phyloP scores from a whole-genome alignment of 345 rosid species.

The Xanthoceras sorbifolium region DNA sequence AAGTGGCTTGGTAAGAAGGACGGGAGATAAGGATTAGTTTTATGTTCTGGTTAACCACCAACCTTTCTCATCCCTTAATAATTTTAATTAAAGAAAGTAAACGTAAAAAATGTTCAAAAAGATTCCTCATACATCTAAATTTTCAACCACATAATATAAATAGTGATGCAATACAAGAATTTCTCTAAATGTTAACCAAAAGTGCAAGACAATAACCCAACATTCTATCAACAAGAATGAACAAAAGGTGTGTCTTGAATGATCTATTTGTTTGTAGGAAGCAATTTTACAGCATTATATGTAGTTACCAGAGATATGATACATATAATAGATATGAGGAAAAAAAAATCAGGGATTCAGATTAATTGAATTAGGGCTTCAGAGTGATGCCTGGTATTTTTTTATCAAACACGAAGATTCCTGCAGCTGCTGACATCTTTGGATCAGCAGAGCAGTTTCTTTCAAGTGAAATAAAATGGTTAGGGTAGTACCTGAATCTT shows the following conservation, averaged over 20 bases:
- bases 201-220: neutral
- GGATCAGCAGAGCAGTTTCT: neutral
- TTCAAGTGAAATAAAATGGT: conserved; percentile 23
- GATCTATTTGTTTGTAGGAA: neutral
- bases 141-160: neutral
- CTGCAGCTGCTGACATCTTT: conserved; percentile 14
- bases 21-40: conserved; percentile 1
- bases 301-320: neutral
- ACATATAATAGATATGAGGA: too few species aligned
- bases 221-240: neutral
- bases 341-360: too few species aligned
- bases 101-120: neutral
- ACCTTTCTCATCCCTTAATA: conserved; percentile 1
- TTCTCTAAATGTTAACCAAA: too few species aligned
- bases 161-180: neutral
- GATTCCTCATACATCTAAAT: neutral
- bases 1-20: conserved; percentile 9
- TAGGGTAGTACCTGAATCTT: conserved; percentile 55
- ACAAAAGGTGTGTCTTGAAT: neutral
- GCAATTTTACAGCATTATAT: neutral
- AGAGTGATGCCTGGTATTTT: neutral
- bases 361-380: neutral
- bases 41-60: neutral
- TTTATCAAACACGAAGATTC: neutral
- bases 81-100: neutral